phyloP scores from a whole-genome alignment of 441 rosid genomes.

The Hura crepitans region DNA sequence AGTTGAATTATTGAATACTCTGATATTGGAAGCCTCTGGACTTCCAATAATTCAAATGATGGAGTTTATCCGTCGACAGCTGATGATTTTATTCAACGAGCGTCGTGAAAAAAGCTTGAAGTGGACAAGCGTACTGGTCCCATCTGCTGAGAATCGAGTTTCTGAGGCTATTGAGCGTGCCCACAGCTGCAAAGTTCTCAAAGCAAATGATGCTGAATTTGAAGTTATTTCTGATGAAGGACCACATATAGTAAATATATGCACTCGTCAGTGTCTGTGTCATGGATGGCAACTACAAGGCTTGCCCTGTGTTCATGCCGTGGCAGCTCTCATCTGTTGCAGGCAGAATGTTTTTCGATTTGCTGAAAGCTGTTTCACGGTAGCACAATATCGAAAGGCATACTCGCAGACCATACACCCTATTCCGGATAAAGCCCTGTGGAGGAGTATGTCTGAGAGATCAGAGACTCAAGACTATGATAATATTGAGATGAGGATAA shows the following conservation, averaged over 20 bases:
- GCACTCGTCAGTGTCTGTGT: slow-evolving; percentile 74
- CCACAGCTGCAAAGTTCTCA: slow-evolving; percentile 64
- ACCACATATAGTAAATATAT: slow-evolving; percentile 65
- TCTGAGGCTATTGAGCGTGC: slow-evolving; percentile 73
- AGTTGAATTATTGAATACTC: slow-evolving; percentile 53
- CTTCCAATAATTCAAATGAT: slow-evolving; percentile 88
- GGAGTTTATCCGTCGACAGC: slow-evolving; percentile 75
- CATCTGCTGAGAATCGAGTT: slow-evolving; percentile 69
- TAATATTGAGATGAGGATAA: slow-evolving; percentile 36
- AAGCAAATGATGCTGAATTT: slow-evolving; percentile 83
- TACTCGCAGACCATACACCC: slow-evolving; percentile 86
- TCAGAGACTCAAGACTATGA: slow-evolving; percentile 36
- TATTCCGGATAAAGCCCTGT: slow-evolving; percentile 68
- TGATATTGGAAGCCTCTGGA: slow-evolving; percentile 77
- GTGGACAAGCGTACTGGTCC: slow-evolving; percentile 76
- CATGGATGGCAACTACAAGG: slow-evolving; percentile 91
- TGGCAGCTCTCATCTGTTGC: slow-evolving; percentile 79
- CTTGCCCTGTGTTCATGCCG: slow-evolving; percentile 84
- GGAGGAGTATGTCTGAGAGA: slow-evolving; percentile 63
- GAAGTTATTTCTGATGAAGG: slow-evolving; percentile 85
- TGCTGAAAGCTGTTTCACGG: slow-evolving; percentile 84
- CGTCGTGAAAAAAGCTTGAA: slow-evolving; percentile 74
- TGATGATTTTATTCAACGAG: slow-evolving; percentile 83
- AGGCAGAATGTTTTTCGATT: slow-evolving; percentile 78
- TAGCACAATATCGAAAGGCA: slow-evolving; percentile 75